phyloP scores from a whole-genome alignment of 495 filamentous ascomycete species.

The Podospora pseudocomata region DNA sequence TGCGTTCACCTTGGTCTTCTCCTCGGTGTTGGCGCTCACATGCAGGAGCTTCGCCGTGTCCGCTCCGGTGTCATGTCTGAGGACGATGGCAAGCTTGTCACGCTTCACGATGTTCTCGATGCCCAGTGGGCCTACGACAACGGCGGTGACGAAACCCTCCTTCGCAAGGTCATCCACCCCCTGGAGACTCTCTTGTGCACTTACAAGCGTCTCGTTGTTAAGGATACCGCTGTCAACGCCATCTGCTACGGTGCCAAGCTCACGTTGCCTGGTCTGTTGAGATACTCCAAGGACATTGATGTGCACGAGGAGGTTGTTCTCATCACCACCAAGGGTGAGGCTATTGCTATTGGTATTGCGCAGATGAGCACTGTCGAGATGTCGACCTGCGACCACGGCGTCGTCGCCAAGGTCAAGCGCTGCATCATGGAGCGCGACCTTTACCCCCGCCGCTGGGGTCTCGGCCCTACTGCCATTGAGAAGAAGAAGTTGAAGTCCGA shows the following conservation, averaged over 20 bases:
- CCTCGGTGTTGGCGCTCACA: slow-evolving; percentile 92
- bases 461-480: slow-evolving; percentile 83
- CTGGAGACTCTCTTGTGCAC: slow-evolving; percentile 85
- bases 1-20: slow-evolving; percentile 94
- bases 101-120: slow-evolving; percentile 91
- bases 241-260: slow-evolving; percentile 98
- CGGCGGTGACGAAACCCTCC: slow-evolving; percentile 78
- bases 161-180: slow-evolving; percentile 83
- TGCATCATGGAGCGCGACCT: slow-evolving; percentile 98
- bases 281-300: slow-evolving; percentile 81
- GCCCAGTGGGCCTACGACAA: slow-evolving; percentile 94
- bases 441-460: slow-evolving; percentile 91
- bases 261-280: slow-evolving; percentile 91
- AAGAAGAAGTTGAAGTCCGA: slow-evolving; percentile 99
- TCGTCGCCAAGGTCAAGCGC: slow-evolving; percentile 95
- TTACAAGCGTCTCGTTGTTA: slow-evolving; percentile 95
- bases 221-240: slow-evolving; percentile 92
- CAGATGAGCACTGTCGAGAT: slow-evolving; percentile 67
- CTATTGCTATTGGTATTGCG: slow-evolving; percentile 90
- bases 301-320: slow-evolving; percentile 63
- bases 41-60: slow-evolving; percentile 96
- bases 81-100: slow-evolving; percentile 72
- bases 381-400: slow-evolving; percentile 88
- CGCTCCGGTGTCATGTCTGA: slow-evolving; percentile 93
- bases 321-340: slow-evolving; percentile 98